A percentile compares a stretch with the other conserved stretches of the same genome.
These are phyloP conservation scores for Talaromyces atroroseus DNA, from an alignment of 2,329 filamentous ascomycete genomes.

Conservation along the genomic window DNA sequence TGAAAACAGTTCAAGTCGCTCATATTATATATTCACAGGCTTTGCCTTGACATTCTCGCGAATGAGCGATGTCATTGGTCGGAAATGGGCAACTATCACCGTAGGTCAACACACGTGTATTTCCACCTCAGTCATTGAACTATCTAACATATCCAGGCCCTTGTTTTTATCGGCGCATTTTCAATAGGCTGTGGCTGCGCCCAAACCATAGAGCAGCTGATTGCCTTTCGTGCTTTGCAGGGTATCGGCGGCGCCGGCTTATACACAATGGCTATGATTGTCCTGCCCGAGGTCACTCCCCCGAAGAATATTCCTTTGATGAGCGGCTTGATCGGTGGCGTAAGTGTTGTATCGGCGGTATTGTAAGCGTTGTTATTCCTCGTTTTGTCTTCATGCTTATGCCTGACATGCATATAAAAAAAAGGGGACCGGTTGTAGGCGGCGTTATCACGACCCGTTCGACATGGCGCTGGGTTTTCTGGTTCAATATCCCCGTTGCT, in stretches of 20 bases:
- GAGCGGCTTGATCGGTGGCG: constrained; percentile 4
- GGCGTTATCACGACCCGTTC: constrained; percentile 22
- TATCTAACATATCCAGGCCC: neutral
- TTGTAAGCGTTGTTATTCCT: neutral
- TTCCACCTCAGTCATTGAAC: neutral
- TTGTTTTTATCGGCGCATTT: neutral
- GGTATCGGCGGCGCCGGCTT: constrained; percentile 4
- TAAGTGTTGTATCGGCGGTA: neutral
- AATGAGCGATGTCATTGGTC: constrained; percentile 4
- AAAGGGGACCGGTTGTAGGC: constrained; percentile 40
- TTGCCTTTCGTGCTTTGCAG: constrained; percentile 2
- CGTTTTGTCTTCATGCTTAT: neutral
- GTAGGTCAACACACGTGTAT: neutral
- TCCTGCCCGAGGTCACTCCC: constrained; percentile 1
- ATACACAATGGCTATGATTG: constrained; percentile 1
- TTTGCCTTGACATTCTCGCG: constrained; percentile 2
- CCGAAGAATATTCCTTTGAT: neutral
- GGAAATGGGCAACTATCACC: neutral
- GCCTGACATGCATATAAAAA: neutral
- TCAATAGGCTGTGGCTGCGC: constrained; percentile 3
- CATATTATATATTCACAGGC: neutral
- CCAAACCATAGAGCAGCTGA: neutral
- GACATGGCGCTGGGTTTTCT: constrained; percentile 30
- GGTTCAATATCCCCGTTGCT: constrained; percentile 24
- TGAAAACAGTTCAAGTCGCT: neutral